phyloP scores from a whole-genome alignment of 2,329 filamentous ascomycete species.

The Aspergillus ustus region DNA sequence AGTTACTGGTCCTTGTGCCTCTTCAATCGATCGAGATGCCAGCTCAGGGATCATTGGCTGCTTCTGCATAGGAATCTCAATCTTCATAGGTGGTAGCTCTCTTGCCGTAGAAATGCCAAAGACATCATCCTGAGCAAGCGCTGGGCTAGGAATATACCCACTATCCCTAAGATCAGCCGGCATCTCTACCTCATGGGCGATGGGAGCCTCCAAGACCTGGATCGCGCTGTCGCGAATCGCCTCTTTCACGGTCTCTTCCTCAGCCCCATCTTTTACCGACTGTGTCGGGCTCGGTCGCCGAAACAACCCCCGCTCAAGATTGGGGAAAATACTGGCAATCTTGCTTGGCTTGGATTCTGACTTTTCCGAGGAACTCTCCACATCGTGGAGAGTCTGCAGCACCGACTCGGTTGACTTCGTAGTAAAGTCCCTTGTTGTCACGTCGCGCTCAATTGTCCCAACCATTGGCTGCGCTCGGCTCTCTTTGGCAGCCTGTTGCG shows the following conservation, averaged over 20 bases:
- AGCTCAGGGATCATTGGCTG: not conserved
- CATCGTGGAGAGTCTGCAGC: slow-evolving; percentile 18
- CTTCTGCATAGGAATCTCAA: not conserved
- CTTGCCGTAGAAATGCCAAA: slow-evolving; percentile 3
- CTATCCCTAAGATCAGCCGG: slow-evolving; percentile 45
- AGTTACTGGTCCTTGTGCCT: slow-evolving; percentile 19
- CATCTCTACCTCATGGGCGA: slow-evolving; percentile 24
- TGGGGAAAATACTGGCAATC: slow-evolving; percentile 41
- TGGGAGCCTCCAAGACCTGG: slow-evolving; percentile 51
- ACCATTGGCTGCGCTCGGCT: slow-evolving; percentile 1
- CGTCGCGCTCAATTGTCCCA: slow-evolving; percentile 2
- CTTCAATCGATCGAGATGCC: not conserved
- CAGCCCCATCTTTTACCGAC: slow-evolving; percentile 44
- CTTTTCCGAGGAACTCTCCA: slow-evolving; percentile 15
- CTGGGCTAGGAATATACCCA: slow-evolving; percentile 43
- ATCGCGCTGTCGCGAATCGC: slow-evolving; percentile 52
- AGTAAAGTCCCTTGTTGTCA: not conserved
- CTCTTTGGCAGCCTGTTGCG: slow-evolving; percentile 20
- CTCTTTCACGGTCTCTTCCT: slow-evolving; percentile 42
- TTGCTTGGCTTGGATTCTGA: slow-evolving; percentile 30
- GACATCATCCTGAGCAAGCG: slow-evolving; percentile 16
- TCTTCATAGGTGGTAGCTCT: slow-evolving; percentile 15
- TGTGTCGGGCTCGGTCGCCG: slow-evolving; percentile 30
- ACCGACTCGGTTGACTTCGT: not conserved
- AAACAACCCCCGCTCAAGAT: slow-evolving; percentile 40